These are phyloP conservation scores for Plasmodium inui DNA, from an alignment of 169 alveolate genomes.

Conservation along the genomic window DNA sequence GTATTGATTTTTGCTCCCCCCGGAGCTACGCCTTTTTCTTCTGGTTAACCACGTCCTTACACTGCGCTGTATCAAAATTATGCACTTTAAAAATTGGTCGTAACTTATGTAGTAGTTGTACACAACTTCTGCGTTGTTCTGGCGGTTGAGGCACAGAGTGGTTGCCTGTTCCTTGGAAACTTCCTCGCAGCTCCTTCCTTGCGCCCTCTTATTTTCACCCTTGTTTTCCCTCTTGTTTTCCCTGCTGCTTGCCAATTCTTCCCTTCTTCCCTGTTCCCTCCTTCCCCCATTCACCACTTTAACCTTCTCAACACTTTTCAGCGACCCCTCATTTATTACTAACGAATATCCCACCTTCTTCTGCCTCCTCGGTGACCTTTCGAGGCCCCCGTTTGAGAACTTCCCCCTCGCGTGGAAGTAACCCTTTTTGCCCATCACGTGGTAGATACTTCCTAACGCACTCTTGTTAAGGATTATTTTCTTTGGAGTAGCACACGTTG, in stretches of 20 bases:
- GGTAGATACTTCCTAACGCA: neutral
- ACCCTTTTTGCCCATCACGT: neutral
- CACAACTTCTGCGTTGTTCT: constrained; percentile 26
- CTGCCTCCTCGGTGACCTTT: neutral
- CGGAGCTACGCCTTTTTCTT: neutral
- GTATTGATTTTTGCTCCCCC: neutral
- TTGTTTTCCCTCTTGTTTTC: too few relatives aligned
- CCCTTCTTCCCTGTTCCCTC: too few relatives aligned
- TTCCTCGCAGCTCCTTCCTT: neutral
- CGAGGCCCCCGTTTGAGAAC: neutral
- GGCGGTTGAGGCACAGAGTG: constrained; percentile 16
- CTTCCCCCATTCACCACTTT: neutral
- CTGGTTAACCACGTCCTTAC: constrained; percentile 44
- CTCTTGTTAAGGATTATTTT: neutral
- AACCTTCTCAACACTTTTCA: neutral
- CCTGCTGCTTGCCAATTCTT: neutral
- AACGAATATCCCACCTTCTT: neutral
- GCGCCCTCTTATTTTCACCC: too few relatives aligned
- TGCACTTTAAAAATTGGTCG: constrained; percentile 1
- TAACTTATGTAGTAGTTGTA: constrained; percentile 19
- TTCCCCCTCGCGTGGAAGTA: neutral
- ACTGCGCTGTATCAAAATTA: constrained; percentile 29
- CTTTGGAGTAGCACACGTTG: neutral
- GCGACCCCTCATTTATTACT: constrained; percentile 1
- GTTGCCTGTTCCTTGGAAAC: constrained; percentile 8